These are phyloP conservation scores for Cyberlindnera saturnus DNA, from an alignment of 805 yeast species.

Conservation along the genomic window DNA sequence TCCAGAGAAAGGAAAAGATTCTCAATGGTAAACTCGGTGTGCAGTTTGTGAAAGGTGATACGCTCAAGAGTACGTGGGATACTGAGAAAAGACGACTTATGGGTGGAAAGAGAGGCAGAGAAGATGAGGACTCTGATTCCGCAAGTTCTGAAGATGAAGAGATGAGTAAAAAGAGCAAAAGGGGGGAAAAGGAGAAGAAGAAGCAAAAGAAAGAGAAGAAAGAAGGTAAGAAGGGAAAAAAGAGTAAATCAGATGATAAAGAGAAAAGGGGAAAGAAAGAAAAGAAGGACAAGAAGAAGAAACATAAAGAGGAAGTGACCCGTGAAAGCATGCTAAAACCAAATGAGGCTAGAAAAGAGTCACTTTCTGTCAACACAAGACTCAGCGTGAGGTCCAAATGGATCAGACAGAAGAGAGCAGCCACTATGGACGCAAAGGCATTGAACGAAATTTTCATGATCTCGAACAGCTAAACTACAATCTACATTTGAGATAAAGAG, in stretches of 20 bases:
- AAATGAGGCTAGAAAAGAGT: constrained; percentile 24
- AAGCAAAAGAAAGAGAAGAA: constrained; percentile 23
- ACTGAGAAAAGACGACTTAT: constrained; percentile 38
- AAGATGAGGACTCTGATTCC: constrained; percentile 24
- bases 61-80: constrained; percentile 80
- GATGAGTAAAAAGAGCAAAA: constrained; percentile 24
- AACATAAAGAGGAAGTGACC: constrained; percentile 27
- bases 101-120: constrained; percentile 26
- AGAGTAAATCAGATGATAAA: constrained; percentile 23
- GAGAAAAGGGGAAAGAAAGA: constrained; percentile 25
- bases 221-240: constrained; percentile 22
- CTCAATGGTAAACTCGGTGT: constrained; percentile 88
- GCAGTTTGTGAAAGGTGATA: constrained; percentile 80
- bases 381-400: constrained; percentile 77
- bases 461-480: constrained; percentile 30
- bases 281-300: constrained; percentile 26
- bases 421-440: constrained; percentile 84
- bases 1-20: constrained; percentile 60
- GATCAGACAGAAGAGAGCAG: constrained; percentile 87
- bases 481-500: background rate
- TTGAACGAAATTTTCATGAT: constrained; percentile 92
- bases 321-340: constrained; percentile 38
- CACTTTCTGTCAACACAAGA: constrained; percentile 42
- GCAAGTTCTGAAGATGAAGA: constrained; percentile 3
- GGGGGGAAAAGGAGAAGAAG: constrained; percentile 23